phyloP scores from a whole-genome alignment of 306 rosid genomes.

The Prunus salicina region DNA sequence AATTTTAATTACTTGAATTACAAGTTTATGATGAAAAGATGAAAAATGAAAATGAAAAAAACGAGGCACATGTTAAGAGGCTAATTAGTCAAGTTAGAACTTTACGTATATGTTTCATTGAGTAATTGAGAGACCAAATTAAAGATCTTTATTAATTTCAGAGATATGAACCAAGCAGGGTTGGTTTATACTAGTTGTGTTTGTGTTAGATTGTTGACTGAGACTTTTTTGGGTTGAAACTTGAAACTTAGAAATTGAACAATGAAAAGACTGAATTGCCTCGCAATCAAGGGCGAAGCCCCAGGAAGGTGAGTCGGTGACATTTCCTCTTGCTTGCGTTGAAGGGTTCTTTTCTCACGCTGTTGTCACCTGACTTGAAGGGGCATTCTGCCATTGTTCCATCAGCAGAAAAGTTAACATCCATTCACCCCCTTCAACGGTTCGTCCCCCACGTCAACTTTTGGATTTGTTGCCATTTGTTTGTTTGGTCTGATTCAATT shows the following conservation, averaged over 20 bases:
- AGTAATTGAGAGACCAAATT: too few species aligned
- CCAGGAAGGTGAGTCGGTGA: background rate
- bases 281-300: constrained; percentile 7
- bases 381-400: background rate
- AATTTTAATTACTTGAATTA: too few species aligned
- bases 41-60: too few species aligned
- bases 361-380: background rate
- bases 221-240: background rate
- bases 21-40: too few species aligned
- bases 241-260: background rate
- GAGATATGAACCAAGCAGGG: too few species aligned
- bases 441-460: background rate
- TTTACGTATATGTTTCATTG: too few species aligned
- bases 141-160: too few species aligned
- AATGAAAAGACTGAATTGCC: background rate
- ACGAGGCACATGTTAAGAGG: too few species aligned
- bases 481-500: background rate
- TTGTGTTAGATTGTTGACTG: too few species aligned
- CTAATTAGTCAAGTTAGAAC: too few species aligned
- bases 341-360: background rate
- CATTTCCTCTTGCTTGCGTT: background rate
- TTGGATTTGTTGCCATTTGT: too few species aligned
- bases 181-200: too few species aligned
- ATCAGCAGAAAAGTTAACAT: background rate
- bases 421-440: background rate